Conservation (phyloP, 192 early-diverging fungal species). For the Rhizophagus prolifer region DNA sequence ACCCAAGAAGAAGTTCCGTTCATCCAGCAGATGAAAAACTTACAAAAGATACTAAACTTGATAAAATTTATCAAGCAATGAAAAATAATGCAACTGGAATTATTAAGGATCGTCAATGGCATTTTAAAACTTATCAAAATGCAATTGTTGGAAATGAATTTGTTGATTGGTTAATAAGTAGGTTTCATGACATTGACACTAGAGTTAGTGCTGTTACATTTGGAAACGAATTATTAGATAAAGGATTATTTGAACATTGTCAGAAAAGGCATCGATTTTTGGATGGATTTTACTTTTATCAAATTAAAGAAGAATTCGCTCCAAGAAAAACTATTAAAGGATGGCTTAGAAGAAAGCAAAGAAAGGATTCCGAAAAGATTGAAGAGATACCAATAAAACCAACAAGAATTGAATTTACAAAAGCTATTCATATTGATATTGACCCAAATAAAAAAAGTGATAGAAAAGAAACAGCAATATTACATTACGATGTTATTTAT, state of each 20-base stretch:
- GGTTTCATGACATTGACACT: slow-evolving; percentile 73
- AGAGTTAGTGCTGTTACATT: slow-evolving; percentile 74
- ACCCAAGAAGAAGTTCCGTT: slow-evolving; percentile 3
- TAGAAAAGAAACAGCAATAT: slow-evolving; percentile 76
- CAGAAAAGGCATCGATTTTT: slow-evolving; percentile 67
- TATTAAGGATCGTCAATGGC: slow-evolving; percentile 83
- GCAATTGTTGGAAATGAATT: slow-evolving; percentile 81
- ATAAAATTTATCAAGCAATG: slow-evolving; percentile 66
- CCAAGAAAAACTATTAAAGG: slow-evolving; percentile 39
- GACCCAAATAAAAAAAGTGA: slow-evolving; percentile 77
- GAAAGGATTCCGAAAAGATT: slow-evolving; percentile 27
- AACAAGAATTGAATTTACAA: slow-evolving; percentile 55
- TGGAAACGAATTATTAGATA: slow-evolving; percentile 76
- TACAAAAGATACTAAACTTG: slow-evolving; percentile 41
- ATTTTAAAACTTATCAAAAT: slow-evolving; percentile 67
- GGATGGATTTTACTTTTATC: slow-evolving; percentile 92
- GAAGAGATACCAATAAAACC: background rate
- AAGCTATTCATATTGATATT: slow-evolving; percentile 74
- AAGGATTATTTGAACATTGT: slow-evolving; percentile 69
- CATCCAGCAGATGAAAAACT: slow-evolving; percentile 27
- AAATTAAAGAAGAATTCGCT: slow-evolving; percentile 57
- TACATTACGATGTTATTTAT: slow-evolving; percentile 90
- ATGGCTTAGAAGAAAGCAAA: slow-evolving; percentile 49
- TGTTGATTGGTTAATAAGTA: slow-evolving; percentile 84
- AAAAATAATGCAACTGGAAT: slow-evolving; percentile 68